These are phyloP conservation scores for Artemisia tridentata DNA, from an alignment of 129 eudicot species.

Conservation along the genomic window DNA sequence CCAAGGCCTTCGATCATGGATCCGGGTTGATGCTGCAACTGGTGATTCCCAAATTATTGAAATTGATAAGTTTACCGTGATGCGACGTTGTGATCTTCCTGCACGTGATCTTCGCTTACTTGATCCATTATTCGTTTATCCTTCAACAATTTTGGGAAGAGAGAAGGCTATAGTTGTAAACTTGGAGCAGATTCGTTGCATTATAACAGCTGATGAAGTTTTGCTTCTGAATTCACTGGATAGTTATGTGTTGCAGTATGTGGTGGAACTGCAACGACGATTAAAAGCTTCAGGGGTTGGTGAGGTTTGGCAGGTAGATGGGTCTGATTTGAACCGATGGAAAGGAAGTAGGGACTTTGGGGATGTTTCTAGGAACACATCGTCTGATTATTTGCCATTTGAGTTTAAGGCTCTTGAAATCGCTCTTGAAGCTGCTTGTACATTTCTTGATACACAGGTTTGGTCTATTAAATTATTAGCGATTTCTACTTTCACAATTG, in stretches of 20 bases:
- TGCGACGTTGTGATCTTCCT: conserved; percentile 95
- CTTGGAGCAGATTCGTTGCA: conserved; percentile 95
- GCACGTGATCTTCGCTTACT: conserved; percentile 89
- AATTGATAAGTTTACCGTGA: conserved; percentile 84
- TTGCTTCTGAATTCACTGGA: conserved; percentile 83
- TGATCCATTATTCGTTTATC: conserved; percentile 87
- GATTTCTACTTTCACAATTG: not conserved
- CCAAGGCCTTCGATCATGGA: conserved; percentile 96
- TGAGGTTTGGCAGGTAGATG: conserved; percentile 77
- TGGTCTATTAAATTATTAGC: not conserved
- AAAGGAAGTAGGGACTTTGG: conserved; percentile 57
- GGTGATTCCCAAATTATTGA: conserved; percentile 80
- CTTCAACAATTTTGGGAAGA: conserved; percentile 90
- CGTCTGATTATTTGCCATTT: conserved; percentile 90
- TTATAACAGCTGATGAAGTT: conserved; percentile 95
- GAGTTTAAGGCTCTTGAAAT: conserved; percentile 94
- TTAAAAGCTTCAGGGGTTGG: conserved; percentile 48
- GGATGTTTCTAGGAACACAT: conserved; percentile 44
- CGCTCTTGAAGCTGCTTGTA: conserved; percentile 93
- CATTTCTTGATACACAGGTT: conserved; percentile 94
- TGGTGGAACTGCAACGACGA: conserved; percentile 78
- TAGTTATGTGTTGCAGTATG: conserved; percentile 84
- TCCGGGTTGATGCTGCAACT: conserved; percentile 68
- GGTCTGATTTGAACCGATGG: conserved; percentile 37
- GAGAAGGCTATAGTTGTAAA: conserved; percentile 96